Base-by-base conservation (phyloP, 805 yeast genomes). In the Geotrichum ghanense region DNA sequence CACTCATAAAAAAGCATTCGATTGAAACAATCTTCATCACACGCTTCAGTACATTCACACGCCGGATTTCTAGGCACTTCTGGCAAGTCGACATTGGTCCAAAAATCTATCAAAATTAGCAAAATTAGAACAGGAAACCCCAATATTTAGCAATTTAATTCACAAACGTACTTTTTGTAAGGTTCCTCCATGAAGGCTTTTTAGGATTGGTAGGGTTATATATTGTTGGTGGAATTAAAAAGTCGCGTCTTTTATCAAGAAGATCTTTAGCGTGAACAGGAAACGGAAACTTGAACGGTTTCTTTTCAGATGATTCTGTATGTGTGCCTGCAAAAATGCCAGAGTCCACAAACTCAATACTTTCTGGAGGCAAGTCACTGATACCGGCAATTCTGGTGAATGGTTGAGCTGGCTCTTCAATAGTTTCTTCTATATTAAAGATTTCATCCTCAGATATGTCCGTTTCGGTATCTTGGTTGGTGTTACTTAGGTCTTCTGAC, bases 11-110 rank as follows among this genome's bases (percentile, higher is more conserved):
- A 66, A 6, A 60, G 46, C 21, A 53, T 37, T 22, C 63, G 52
- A 50, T 69, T 69, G 26, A 57, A 49, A 50, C 72, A 68, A 16
- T 53, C 48, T 3, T 60, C 64, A 3, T 55, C 71, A 51, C 73
- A 69, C 7, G 58, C 35, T 45, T 51, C 45, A 31, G 52, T 42
- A 59, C 54, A 43, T 50, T 50, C 50, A 37, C 58, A 56, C 24
- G 47, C 45, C n/a, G 52, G 51, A 10, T 16, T 16, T n/a, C 19
- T 16, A 31, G 37, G 37, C 4, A 31, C 16, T 31, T 31, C 37
- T 6, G 37, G 37, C 6, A 31, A 6, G 16, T 31, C 37, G 5
- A n/a, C 16, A 19, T 31, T 31, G 5, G 37, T n/a, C 37, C 37
- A 31, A 12, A 31, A 31, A 19, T 22, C 34, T 43, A 43, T 12